Conservation (phyloP, 129 eudicot species). For the Silybum marianum region DNA sequence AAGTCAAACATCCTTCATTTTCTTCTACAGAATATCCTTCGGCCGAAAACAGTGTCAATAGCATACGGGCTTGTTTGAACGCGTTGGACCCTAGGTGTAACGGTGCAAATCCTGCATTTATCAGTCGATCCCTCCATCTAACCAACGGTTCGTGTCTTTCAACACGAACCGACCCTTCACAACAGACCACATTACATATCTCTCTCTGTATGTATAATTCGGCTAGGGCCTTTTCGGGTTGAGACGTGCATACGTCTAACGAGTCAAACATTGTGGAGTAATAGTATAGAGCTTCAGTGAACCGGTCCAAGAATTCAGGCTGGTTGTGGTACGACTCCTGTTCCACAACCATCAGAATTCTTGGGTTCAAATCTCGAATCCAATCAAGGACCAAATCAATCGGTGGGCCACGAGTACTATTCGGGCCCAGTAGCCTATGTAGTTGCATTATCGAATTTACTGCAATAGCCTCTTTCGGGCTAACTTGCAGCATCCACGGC, state of each 20-base stretch:
- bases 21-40: slow-evolving; percentile 82
- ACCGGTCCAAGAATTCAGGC: slow-evolving; percentile 55
- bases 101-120: slow-evolving; percentile 56
- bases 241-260: slow-evolving; percentile 51
- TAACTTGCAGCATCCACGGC: slow-evolving; percentile 63
- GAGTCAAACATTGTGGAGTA: slow-evolving; percentile 89
- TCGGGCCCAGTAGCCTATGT: slow-evolving; percentile 51
- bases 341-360: slow-evolving; percentile 70
- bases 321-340: slow-evolving; percentile 85
- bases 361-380: slow-evolving; percentile 58
- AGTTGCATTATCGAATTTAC: slow-evolving; percentile 77
- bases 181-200: slow-evolving; percentile 75
- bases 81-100: slow-evolving; percentile 74
- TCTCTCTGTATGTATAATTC: slow-evolving; percentile 70
- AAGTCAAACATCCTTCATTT: slow-evolving; percentile 72
- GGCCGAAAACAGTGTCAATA: slow-evolving; percentile 69
- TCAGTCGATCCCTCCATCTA: slow-evolving; percentile 62
- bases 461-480: slow-evolving; percentile 65
- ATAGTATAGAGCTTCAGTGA: slow-evolving; percentile 69
- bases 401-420: slow-evolving; percentile 26
- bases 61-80: slow-evolving; percentile 81
- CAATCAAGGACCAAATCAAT: slow-evolving; percentile 51
- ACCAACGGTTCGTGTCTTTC: slow-evolving; percentile 81
- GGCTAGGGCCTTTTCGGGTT: slow-evolving; percentile 49
- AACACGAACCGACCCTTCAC: slow-evolving; percentile 66